Percentiles rank a stretch among this genome's conserved stretches.
Conservation (phyloP, 345 rosid genomes). For the Passiflora organensis region DNA sequence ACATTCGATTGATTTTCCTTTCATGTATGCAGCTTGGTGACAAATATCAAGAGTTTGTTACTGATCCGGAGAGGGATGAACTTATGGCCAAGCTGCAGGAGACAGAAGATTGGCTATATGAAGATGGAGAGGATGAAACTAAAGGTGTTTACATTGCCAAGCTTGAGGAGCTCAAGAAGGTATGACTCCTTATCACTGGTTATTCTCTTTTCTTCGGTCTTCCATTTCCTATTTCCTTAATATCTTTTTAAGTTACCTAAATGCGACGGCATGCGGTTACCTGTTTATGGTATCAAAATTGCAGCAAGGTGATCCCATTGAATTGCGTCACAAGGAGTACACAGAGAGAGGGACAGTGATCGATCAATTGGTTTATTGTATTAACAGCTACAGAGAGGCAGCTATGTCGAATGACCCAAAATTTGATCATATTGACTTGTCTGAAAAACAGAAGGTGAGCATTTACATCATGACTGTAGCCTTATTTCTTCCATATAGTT, state of each 20-base stretch:
- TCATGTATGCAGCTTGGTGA: slow-evolving; percentile 58
- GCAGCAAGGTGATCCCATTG: slow-evolving; percentile 86
- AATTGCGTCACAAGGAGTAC: slow-evolving; percentile 64
- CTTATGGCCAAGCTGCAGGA: slow-evolving; percentile 61
- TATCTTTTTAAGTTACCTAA: too few relatives aligned
- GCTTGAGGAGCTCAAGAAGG: slow-evolving; percentile 96
- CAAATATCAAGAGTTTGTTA: slow-evolving; percentile 73
- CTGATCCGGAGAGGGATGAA: slow-evolving; percentile 61
- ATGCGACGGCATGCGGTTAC: background rate
- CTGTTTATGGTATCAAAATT: slow-evolving; percentile 1
- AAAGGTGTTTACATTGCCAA: slow-evolving; percentile 93
- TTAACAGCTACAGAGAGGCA: slow-evolving; percentile 78
- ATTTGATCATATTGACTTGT: slow-evolving; percentile 77
- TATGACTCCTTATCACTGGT: too few relatives aligned
- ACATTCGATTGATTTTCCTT: slow-evolving; percentile 5
- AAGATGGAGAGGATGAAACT: slow-evolving; percentile 98
- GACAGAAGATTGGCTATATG: slow-evolving; percentile 94
- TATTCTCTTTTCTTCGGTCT: too few relatives aligned
- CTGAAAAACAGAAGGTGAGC: slow-evolving; percentile 79
- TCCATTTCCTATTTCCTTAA: too few relatives aligned
- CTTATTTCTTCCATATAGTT: background rate
- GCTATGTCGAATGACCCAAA: slow-evolving; percentile 65
- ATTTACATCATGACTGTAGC: background rate
- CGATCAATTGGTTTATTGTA: slow-evolving; percentile 56
- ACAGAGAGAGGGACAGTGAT: slow-evolving; percentile 58